These are phyloP conservation scores for Tetrahymena thermophila DNA, from an alignment of 73 alveolate species.

Conservation along the genomic window DNA sequence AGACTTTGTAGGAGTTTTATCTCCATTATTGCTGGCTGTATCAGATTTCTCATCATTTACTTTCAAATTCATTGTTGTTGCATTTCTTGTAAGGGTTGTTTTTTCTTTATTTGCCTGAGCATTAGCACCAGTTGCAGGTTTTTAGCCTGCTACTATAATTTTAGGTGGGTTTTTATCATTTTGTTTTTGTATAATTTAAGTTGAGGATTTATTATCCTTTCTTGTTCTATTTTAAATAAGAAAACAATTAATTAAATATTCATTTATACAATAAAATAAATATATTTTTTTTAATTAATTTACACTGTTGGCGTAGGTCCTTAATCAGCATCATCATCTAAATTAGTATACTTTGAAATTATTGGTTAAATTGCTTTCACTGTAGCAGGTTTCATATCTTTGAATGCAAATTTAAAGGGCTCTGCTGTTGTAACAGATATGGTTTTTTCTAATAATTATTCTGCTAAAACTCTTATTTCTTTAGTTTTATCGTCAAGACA, in stretches of 20 bases:
- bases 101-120: neutral
- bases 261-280: neutral
- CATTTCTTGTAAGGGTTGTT: neutral
- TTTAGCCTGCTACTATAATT: neutral
- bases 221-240: neutral
- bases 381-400: constrained; percentile 40
- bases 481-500: constrained; percentile 33
- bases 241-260: neutral
- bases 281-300: neutral
- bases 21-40: neutral
- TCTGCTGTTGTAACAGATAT: constrained; percentile 15
- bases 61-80: neutral
- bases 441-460: constrained; percentile 18
- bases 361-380: constrained; percentile 10
- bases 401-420: constrained; percentile 16
- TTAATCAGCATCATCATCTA: neutral
- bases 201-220: neutral
- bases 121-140: neutral
- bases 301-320: neutral
- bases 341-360: constrained; percentile 6
- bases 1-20: neutral
- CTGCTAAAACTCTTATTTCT: constrained; percentile 26
- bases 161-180: neutral
- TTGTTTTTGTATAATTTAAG: neutral
- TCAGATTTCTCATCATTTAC: neutral